Percentiles rank a stretch among this genome's conserved stretches.
Conservation (phyloP, 257 asterid species). For the Perilla frutescens region DNA sequence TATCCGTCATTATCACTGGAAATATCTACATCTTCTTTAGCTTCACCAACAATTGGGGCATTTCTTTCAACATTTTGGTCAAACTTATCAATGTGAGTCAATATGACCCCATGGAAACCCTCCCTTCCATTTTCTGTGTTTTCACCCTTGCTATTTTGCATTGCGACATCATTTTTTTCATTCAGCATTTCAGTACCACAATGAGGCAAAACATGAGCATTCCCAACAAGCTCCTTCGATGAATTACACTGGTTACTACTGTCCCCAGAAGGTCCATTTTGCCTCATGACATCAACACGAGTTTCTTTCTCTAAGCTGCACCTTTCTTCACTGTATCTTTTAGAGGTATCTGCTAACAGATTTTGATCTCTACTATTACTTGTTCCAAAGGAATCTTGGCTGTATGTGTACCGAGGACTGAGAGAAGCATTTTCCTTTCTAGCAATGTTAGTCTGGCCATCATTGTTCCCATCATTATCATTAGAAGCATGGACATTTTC, state of each 20-base stretch:
- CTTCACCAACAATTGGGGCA: background rate
- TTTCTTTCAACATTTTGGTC: background rate
- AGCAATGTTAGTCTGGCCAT: slow-evolving; percentile 4
- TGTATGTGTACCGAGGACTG: background rate
- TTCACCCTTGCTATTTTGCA: slow-evolving; percentile 23
- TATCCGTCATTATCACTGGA: slow-evolving; percentile 15
- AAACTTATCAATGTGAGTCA: slow-evolving; percentile 28
- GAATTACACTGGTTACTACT: background rate
- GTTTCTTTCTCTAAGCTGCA: background rate
- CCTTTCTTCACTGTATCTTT: background rate
- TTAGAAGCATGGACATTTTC: slow-evolving; percentile 2
- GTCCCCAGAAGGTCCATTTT: background rate
- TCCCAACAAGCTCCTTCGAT: slow-evolving; percentile 6
- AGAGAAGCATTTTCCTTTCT: slow-evolving; percentile 1
- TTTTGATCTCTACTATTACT: background rate
- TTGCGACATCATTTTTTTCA: background rate
- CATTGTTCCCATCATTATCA: slow-evolving; percentile 10
- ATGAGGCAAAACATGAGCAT: slow-evolving; percentile 3
- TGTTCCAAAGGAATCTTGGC: background rate
- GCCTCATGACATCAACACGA: background rate
- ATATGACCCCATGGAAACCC: slow-evolving; percentile 32
- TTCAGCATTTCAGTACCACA: background rate
- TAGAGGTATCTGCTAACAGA: background rate
- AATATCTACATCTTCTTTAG: background rate
- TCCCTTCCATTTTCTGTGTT: slow-evolving; percentile 23